Evolutionary conservation across 2,329 filamentous ascomycete species (phyloP), one percentile per base, ranked within the genome.

Genomic region (Didymella exigua): DNA sequence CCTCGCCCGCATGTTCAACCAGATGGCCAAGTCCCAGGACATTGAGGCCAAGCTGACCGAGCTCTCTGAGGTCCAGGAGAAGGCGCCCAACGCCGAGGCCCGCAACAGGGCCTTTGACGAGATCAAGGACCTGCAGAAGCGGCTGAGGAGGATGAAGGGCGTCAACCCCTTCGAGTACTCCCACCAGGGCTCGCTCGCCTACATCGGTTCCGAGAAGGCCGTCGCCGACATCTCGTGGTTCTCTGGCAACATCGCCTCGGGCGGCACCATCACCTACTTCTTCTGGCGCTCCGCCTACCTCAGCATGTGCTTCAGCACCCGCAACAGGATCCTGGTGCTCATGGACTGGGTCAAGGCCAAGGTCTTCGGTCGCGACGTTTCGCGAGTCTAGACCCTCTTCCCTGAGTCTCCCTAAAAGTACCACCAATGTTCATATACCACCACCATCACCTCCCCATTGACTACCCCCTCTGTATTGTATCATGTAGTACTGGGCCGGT

Each of bases 291-390:
- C 90, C 74, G 95, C 93, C 50, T 99, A 99, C 78, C 82, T 99
- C 76, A 97, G 91, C 84, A 99, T 99, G 95, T 97, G 93, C 86
- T 99, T 99, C 78, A 98, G 93, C 87, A 93, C 91, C 59, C 91
- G 95, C 69, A 99, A 99, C 82, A 89, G 95, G 75, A 86, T 98
- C 67, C 85, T 99, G 46, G 95, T 99, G 68, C 81, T 91, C 62
- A 82, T 96, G 70, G 95, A 99, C 80, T 99, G 95, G 95, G 77
- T 93, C 76, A 99, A 99, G 85, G 92, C 93, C 67, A 96, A 96
- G 82, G 80, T 95, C 57, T 99, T 99, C 73, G 95, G 95, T 59
- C 92, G 95, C 75, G 95, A 99, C 72, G 91, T 98, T 46, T 93
- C 90, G 38, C 85, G 90, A 70, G 90, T 93, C 42, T 71, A 66